phyloP scores from a whole-genome alignment of 257 asterid genomes.

The Lycium ferocissimum region DNA sequence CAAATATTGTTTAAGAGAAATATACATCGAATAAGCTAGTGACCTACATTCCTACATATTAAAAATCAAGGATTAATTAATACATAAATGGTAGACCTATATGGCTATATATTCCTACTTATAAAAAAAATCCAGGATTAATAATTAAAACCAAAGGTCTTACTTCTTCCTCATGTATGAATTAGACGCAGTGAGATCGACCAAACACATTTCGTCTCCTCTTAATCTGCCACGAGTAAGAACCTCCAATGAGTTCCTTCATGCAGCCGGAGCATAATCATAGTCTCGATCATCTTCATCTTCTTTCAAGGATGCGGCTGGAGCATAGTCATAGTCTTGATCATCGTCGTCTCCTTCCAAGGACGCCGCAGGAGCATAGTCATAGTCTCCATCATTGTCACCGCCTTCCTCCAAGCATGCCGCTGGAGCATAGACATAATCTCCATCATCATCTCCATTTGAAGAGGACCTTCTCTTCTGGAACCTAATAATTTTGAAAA shows the following conservation, averaged over 20 bases:
- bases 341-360: not conserved
- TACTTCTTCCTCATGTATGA: not conserved
- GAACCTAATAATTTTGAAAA: not conserved
- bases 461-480: not conserved
- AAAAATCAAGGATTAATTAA: too few relatives aligned
- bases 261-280: not conserved
- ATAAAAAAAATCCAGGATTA: too few relatives aligned
- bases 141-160: not conserved
- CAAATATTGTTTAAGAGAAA: too few relatives aligned
- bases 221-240: not conserved
- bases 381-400: not conserved
- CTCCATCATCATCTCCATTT: not conserved
- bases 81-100: too few relatives aligned
- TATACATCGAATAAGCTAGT: not conserved
- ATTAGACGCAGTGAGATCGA: too few relatives aligned
- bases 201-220: not conserved
- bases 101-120: not conserved
- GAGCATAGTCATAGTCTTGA: not conserved
- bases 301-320: not conserved
- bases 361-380: not conserved
- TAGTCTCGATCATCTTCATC: not conserved
- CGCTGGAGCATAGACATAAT: not conserved
- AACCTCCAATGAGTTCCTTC: not conserved
- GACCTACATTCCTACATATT: too few relatives aligned
- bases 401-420: not conserved